Evolutionary conservation across 176 grass and related monocot species (phyloP).

Genomic region (Pontederia paniculata): DNA sequence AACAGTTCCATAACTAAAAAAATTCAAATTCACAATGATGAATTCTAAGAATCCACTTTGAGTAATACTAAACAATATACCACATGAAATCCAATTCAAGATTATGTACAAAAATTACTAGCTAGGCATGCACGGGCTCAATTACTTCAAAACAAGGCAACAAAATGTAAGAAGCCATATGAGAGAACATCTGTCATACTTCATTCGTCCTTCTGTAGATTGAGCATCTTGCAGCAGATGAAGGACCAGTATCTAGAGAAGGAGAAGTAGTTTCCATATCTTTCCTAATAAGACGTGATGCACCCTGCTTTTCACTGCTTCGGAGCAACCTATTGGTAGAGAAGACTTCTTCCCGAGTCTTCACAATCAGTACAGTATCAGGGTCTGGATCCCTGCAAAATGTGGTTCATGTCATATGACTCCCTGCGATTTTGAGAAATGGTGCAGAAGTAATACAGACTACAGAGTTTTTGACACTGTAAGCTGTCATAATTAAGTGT

Average conservation of each 20-base stretch:
- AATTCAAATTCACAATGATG: neutral
- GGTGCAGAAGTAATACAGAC: too few relatives aligned
- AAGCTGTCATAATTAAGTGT: too few relatives aligned
- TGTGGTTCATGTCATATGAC: too few relatives aligned
- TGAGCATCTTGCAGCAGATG: constrained; percentile 53
- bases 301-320: constrained; percentile 44
- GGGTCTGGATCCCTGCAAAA: constrained; percentile 42
- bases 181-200: constrained; percentile 26
- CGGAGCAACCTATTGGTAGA: constrained; percentile 52
- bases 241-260: constrained; percentile 29
- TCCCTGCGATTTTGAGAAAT: too few relatives aligned
- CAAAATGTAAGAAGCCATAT: neutral
- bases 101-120: too few relatives aligned
- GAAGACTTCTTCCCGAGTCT: constrained; percentile 58
- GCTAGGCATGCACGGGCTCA: too few relatives aligned
- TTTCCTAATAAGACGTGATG: constrained; percentile 37
- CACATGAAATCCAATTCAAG: too few relatives aligned
- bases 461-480: too few relatives aligned
- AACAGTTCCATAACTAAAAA: neutral
- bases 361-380: constrained; percentile 65
- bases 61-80: too few relatives aligned
- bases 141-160: neutral
- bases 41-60: neutral
- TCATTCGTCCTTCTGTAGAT: constrained; percentile 51
- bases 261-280: constrained; percentile 34